Conservation (phyloP, 1,284 basidiomycete species). For the Cystobasidium sp. region DNA sequence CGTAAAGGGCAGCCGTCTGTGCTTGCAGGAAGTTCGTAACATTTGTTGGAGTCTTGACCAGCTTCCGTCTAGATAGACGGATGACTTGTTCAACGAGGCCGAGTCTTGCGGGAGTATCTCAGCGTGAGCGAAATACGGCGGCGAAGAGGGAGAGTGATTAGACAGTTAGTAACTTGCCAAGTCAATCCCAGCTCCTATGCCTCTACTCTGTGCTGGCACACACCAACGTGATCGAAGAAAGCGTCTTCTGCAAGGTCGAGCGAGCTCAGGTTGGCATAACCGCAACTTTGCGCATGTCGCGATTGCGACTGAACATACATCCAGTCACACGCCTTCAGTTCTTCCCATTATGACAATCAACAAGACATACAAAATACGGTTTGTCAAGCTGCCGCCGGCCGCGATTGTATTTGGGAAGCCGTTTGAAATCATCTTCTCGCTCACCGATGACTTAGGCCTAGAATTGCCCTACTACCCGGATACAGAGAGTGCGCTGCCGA, state of each 20-base stretch:
- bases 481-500: neutral
- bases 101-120: neutral
- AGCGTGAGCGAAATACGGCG: neutral
- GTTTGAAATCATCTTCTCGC: slow-evolving; percentile 38
- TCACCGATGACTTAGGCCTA: slow-evolving; percentile 42
- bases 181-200: neutral
- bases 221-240: neutral
- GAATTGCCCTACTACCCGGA: slow-evolving; percentile 13
- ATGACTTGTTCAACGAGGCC: neutral
- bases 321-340: neutral
- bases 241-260: neutral
- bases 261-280: no score
- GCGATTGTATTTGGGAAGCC: slow-evolving; percentile 11
- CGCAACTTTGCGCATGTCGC: neutral
- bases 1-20: no score
- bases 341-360: slow-evolving; percentile 2
- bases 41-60: neutral
- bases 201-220: neutral
- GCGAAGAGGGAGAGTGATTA: no score
- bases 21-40: no score
- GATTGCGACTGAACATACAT: neutral
- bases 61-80: neutral
- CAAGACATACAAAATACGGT: slow-evolving; percentile 34
- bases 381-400: slow-evolving; percentile 38
- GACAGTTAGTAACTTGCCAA: no score